A percentile compares a stretch with the other conserved stretches of the same genome.
Conservation (phyloP, 108 stramenopile genomes). For the Pseudonitzschia multiseries region DNA sequence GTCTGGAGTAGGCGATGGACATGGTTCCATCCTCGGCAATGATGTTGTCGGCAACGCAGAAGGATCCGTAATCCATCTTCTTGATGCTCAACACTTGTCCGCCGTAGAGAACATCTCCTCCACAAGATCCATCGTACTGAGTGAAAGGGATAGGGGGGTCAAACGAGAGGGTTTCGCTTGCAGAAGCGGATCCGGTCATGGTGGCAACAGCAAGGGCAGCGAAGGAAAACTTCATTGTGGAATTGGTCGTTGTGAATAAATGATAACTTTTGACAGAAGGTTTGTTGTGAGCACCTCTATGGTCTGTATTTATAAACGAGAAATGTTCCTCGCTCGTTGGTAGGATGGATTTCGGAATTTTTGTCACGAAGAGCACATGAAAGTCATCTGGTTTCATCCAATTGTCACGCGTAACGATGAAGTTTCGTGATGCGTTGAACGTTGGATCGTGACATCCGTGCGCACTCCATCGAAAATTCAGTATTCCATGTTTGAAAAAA, state of each 20-base stretch:
- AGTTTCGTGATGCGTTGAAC: neutral
- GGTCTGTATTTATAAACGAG: too few relatives aligned
- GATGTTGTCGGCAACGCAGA: slow-evolving; percentile 15
- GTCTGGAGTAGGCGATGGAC: neutral
- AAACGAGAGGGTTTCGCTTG: neutral
- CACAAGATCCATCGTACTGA: neutral
- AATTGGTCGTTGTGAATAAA: slow-evolving; percentile 1
- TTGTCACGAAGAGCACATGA: too few relatives aligned
- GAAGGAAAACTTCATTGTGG: neutral
- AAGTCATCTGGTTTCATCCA: too few relatives aligned
- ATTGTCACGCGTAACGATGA: neutral
- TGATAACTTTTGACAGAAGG: too few relatives aligned
- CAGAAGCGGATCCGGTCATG: slow-evolving; percentile 4
- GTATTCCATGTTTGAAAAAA: too few relatives aligned
- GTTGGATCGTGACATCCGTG: slow-evolving; percentile 6
- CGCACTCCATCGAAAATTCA: neutral
- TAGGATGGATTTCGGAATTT: neutral
- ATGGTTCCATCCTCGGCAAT: neutral
- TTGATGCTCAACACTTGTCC: slow-evolving; percentile 3
- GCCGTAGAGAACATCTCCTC: neutral
- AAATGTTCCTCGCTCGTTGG: too few relatives aligned
- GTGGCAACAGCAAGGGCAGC: neutral
- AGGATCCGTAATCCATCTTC: neutral
- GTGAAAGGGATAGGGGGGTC: neutral
- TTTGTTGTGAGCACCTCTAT: too few relatives aligned